Evolutionary conservation across 208 protist genomes (phyloP).

Genomic region (Acanthamoeba triangularis): DNA sequence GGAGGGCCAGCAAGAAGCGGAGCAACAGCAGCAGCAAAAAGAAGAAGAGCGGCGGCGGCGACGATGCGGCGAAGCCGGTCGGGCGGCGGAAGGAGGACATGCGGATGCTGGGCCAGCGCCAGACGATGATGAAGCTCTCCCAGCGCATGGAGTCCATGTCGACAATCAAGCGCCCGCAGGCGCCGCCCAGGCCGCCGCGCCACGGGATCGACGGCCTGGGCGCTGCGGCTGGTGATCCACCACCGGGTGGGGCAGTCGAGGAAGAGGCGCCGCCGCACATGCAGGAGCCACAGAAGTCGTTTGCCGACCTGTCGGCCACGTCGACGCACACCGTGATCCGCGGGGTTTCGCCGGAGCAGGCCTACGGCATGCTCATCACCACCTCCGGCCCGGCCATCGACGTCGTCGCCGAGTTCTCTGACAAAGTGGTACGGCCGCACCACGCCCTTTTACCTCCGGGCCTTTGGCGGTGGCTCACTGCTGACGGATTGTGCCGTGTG

Average conservation of each 20-base stretch:
- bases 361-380: background rate
- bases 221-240: background rate
- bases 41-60: background rate
- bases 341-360: background rate
- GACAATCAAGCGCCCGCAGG: background rate
- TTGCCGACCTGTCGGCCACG: background rate
- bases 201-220: background rate
- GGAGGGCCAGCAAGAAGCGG: background rate
- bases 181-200: background rate
- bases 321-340: background rate
- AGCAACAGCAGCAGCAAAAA: background rate
- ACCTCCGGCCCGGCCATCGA: background rate
- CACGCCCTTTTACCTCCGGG: background rate
- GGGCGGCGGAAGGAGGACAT: constrained; percentile 22
- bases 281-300: background rate
- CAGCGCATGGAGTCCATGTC: constrained; percentile 35
- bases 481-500: background rate
- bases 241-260: background rate
- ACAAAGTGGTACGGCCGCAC: background rate
- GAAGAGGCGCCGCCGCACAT: background rate
- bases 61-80: background rate
- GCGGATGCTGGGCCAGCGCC: constrained; percentile 47
- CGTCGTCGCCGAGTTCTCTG: background rate
- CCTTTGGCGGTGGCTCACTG: background rate
- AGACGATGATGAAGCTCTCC: constrained; percentile 58